These are phyloP conservation scores for Centaurea solstitialis DNA, from an alignment of 129 eudicot species.

Conservation along the genomic window DNA sequence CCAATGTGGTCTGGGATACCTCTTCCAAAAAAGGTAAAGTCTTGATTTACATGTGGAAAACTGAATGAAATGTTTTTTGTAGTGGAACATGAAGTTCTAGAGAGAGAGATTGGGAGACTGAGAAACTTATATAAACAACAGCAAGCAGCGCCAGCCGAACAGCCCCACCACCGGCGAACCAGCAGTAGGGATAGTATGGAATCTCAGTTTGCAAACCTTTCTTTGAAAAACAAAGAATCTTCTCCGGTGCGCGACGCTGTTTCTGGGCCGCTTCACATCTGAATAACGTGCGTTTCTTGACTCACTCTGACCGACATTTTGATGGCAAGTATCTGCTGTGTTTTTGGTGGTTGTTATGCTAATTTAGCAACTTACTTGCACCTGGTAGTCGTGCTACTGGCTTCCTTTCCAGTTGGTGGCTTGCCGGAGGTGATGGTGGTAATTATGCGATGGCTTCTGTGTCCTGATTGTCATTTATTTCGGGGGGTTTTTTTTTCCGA, in stretches of 20 bases:
- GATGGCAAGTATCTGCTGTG: constrained; percentile 20
- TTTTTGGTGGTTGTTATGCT: constrained; percentile 4
- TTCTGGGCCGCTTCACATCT: constrained; percentile 64
- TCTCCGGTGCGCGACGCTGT: constrained; percentile 43
- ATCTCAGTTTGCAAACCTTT: constrained; percentile 64
- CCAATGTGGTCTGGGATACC: too few species aligned
- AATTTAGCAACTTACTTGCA: constrained; percentile 39
- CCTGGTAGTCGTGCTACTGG: constrained; percentile 56
- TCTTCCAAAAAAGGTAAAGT: too few species aligned
- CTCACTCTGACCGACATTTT: constrained; percentile 25
- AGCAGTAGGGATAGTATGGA: constrained; percentile 64
- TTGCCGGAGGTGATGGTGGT: constrained; percentile 64
- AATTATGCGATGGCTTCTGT: too few species aligned
- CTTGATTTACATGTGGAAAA: not conserved
- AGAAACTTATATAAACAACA: constrained; percentile 61
- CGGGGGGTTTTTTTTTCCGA: not conserved
- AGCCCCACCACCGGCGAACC: constrained; percentile 47
- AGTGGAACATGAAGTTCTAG: constrained; percentile 98
- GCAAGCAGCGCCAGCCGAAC: constrained; percentile 43
- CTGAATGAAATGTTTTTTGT: constrained; percentile 11
- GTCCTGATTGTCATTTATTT: constrained; percentile 9
- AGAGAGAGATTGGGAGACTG: constrained; percentile 69
- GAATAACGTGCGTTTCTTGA: constrained; percentile 28
- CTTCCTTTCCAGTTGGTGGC: constrained; percentile 40
- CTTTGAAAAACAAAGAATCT: constrained; percentile 61